Evolutionary conservation across 331 rosid genomes (phyloP).

Genomic region (Quercus tomentella): DNA sequence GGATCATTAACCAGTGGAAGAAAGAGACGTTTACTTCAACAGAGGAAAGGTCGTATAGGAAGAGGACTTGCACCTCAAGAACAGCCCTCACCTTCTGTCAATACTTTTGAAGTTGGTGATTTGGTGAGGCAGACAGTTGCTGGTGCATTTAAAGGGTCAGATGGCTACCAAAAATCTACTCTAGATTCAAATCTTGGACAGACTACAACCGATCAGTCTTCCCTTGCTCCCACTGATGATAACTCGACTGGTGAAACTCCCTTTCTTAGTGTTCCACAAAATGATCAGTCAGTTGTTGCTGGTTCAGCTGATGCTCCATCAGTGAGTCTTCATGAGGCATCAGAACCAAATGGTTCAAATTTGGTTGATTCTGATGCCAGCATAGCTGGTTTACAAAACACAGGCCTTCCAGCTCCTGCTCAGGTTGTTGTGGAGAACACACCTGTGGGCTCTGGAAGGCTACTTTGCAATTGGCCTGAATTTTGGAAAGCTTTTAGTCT

Average conservation of each 20-base stretch:
- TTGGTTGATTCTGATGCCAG: slow-evolving; percentile 52
- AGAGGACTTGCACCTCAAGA: slow-evolving; percentile 75
- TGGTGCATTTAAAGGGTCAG: slow-evolving; percentile 39
- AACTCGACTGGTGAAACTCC: slow-evolving; percentile 37
- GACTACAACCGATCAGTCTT: slow-evolving; percentile 52
- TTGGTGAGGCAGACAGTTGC: slow-evolving; percentile 47
- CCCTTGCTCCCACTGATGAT: slow-evolving; percentile 51
- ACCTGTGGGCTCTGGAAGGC: slow-evolving; percentile 97
- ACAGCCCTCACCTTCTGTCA: slow-evolving; percentile 54
- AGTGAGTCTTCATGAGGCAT: slow-evolving; percentile 38
- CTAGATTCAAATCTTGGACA: slow-evolving; percentile 53
- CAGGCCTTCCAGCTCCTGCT: slow-evolving; percentile 96
- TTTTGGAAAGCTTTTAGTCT: slow-evolving; percentile 98
- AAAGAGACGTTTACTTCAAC: slow-evolving; percentile 79
- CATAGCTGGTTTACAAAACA: slow-evolving; percentile 45
- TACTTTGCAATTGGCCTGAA: slow-evolving; percentile 96
- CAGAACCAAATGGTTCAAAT: slow-evolving; percentile 41
- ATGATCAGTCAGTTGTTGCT: slow-evolving; percentile 39
- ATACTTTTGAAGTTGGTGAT: slow-evolving; percentile 66
- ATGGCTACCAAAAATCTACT: slow-evolving; percentile 40
- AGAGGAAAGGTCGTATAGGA: slow-evolving; percentile 78
- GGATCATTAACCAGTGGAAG: slow-evolving; percentile 70
- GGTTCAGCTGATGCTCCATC: slow-evolving; percentile 44
- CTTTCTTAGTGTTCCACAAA: slow-evolving; percentile 40
- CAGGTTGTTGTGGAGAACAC: slow-evolving; percentile 98